Base-by-base conservation (phyloP, 495 filamentous ascomycete species). In the Haplographium delicatum region DNA sequence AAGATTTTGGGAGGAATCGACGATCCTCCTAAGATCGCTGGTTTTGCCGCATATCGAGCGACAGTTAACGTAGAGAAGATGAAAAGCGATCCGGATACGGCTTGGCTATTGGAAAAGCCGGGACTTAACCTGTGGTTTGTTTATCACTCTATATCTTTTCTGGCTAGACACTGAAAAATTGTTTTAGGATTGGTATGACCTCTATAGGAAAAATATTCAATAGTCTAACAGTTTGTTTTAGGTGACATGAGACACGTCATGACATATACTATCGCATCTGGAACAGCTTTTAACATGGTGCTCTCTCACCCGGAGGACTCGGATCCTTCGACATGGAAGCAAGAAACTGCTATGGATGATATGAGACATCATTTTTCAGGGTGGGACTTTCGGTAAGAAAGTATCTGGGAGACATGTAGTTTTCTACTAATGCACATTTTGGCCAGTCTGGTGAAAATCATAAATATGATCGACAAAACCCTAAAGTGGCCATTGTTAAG, bases 281-380 rank as follows among this genome's bases (percentile, higher is more conserved):
- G 72, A 2, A 69, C 64, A 35, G 56, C 65, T 4, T 75, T 76
- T 54, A 76, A 79, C 47, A 68, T 76, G 64, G 74, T 75, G 0
- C 63, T 79, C 6, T 71, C 67, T 1, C 75, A 79, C 59, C 56
- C 68, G 10, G 61, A 66, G 41, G 51, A 44, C 13, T 67, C 60
- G 11, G 70, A 75, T 18, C 66, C 68, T 2, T 26, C 59, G 3
- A 70, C 62, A 2, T 67, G 67, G 65, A 56, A 71, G 60, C 56
- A 65, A 59, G 44, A 57, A 40, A 56, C 57, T 30, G 61, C 58
- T 39, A n/a, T 74, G 19, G 27, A 62, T 11, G 66, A 68, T 23
- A 66, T 75, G 70, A n/a, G 59, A 28, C 22, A 46, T 7, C 57
- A 72, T n/a, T 76, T 73, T 47, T 13, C 52, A 5, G 65, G 57